phyloP scores from a whole-genome alignment of 1,139 yeast genomes.

The Hansenula sp. region DNA sequence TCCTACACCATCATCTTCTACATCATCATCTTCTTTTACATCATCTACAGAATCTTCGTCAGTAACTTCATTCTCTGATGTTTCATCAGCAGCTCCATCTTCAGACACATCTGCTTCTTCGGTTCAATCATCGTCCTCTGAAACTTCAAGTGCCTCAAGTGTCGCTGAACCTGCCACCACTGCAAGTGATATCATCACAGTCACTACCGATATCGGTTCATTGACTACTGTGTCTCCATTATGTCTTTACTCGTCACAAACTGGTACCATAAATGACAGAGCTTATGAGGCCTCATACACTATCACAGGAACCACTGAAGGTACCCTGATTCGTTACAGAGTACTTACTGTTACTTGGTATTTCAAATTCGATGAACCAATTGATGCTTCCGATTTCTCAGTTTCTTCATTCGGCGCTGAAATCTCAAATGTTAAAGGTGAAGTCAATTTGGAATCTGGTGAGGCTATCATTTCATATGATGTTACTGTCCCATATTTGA shows the following conservation, averaged over 20 bases:
- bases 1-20: no score
- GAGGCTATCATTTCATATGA: constrained; percentile 7
- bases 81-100: no score
- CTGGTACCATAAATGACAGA: constrained; percentile 5
- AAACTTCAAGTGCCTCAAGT: no score
- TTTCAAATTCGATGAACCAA: constrained; percentile 10
- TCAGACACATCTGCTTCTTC: no score
- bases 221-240: neutral
- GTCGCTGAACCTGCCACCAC: constrained; percentile 14
- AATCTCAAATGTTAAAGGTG: constrained; percentile 7
- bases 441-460: constrained; percentile 15
- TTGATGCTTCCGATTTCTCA: constrained; percentile 9
- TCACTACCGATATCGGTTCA: neutral
- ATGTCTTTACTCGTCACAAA: no score
- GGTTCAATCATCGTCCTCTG: no score
- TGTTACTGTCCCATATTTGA: constrained; percentile 1
- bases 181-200: no score
- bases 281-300: constrained; percentile 6
- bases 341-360: constrained; percentile 11
- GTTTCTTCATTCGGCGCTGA: constrained; percentile 8
- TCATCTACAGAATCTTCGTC: no score
- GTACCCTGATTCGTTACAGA: neutral
- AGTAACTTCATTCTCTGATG: no score
- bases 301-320: constrained; percentile 4
- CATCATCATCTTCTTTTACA: no score